Percentiles rank a stretch among this genome's conserved stretches.
Conservation (phyloP, 768 basidiomycete genomes). For the Nidularia pulvinata region DNA sequence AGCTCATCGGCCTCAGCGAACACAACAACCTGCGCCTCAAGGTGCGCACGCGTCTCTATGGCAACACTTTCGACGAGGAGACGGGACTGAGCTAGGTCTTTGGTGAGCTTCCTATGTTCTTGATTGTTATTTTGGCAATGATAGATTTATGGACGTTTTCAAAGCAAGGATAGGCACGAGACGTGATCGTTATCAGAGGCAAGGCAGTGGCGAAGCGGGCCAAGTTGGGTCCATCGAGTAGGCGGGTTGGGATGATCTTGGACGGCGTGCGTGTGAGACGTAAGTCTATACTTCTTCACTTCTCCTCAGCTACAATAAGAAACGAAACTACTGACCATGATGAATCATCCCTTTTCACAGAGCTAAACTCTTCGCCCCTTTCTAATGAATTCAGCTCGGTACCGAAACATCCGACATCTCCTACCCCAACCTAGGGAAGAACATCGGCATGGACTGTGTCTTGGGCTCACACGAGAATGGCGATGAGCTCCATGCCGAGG, state of each 20-base stretch:
- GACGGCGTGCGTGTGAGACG: conserved; percentile 87
- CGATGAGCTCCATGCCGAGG: conserved; percentile 80
- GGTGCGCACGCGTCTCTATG: conserved; percentile 97
- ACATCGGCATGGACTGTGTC: conserved; percentile 97
- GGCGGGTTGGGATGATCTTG: conserved; percentile 80
- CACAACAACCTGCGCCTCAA: conserved; percentile 94
- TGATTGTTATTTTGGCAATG: neutral
- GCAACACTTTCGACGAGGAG: conserved; percentile 88
- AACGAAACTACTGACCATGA: no score
- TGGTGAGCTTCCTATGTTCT: conserved; percentile 43
- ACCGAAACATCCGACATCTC: conserved; percentile 94
- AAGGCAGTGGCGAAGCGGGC: conserved; percentile 73
- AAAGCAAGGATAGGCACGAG: conserved; percentile 84
- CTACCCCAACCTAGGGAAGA: conserved; percentile 84
- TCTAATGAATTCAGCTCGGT: conserved; percentile 63
- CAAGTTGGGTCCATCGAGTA: conserved; percentile 72
- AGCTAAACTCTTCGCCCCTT: conserved; percentile 62
- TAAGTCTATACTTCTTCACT: conserved; percentile 28
- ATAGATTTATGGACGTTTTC: neutral
- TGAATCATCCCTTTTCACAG: conserved; percentile 28
- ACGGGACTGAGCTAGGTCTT: conserved; percentile 92
- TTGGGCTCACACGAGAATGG: conserved; percentile 90
- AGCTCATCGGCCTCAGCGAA: conserved; percentile 88
- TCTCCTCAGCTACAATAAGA: no score
- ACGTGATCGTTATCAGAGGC: conserved; percentile 78